Conservation (phyloP, 768 basidiomycete genomes). For the Antrodiella citrinella region DNA sequence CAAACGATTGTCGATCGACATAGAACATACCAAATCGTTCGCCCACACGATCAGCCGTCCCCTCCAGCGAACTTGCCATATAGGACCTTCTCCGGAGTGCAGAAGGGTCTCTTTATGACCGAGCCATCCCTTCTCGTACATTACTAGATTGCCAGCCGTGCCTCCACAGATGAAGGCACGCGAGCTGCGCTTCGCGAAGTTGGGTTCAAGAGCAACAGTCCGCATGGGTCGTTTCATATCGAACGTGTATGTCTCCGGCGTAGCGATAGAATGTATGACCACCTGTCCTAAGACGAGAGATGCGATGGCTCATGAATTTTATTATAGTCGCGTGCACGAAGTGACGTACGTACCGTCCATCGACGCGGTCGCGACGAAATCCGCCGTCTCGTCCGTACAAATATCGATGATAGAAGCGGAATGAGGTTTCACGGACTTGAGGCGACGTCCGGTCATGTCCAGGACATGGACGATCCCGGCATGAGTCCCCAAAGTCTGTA, state of each 20-base stretch:
- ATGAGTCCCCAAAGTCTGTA: conserved; percentile 89
- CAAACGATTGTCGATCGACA: neutral
- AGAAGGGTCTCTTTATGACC: conserved; percentile 86
- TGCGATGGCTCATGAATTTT: conserved; percentile 3
- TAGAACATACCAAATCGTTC: conserved; percentile 66
- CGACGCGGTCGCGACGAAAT: conserved; percentile 88
- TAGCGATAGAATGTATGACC: conserved; percentile 74
- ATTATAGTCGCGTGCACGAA: neutral
- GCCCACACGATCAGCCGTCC: conserved; percentile 91
- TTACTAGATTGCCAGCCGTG: conserved; percentile 75
- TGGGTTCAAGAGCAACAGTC: conserved; percentile 83
- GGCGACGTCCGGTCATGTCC: conserved; percentile 65
- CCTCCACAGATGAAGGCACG: conserved; percentile 88
- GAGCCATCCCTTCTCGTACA: conserved; percentile 94
- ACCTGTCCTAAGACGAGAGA: conserved; percentile 82
- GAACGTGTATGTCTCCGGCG: conserved; percentile 74
- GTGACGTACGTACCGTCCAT: conserved; percentile 67
- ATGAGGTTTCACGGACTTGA: conserved; percentile 90
- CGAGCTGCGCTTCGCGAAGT: conserved; percentile 71
- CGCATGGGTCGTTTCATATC: conserved; percentile 91
- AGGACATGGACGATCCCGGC: conserved; percentile 87
- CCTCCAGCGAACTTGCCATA: conserved; percentile 88
- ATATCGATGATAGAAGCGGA: conserved; percentile 82
- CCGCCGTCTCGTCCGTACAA: conserved; percentile 72
- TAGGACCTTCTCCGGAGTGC: conserved; percentile 84